Evolutionary conservation across 805 yeast genomes (phyloP).

Genomic region (Teunomyces barrocoloradensis): DNA sequence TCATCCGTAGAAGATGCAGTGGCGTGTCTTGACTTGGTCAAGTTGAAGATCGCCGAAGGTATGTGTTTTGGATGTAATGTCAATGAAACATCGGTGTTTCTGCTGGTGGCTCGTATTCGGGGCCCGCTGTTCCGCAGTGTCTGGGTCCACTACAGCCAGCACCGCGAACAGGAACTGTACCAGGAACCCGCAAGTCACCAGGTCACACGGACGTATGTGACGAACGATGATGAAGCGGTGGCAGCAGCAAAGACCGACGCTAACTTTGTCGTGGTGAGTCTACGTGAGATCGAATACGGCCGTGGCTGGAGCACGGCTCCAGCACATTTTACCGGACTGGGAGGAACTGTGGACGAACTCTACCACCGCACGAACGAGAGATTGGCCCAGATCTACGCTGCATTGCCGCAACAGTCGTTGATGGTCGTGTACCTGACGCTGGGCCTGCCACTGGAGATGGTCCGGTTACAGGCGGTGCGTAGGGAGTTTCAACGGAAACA

Average conservation of each 20-base stretch:
- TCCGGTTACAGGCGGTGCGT: slow-evolving; percentile 43
- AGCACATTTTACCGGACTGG: slow-evolving; percentile 18
- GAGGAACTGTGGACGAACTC: slow-evolving; percentile 9
- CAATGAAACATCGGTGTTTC: slow-evolving; percentile 21
- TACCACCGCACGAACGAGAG: slow-evolving; percentile 41
- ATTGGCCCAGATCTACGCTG: slow-evolving; percentile 47
- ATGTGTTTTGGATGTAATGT: slow-evolving; percentile 52
- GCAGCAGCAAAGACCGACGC: neutral
- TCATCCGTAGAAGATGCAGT: slow-evolving; percentile 83
- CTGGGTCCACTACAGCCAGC: slow-evolving; percentile 23
- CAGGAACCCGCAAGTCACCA: slow-evolving; percentile 14
- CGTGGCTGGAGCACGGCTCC: slow-evolving; percentile 25
- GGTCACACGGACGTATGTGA: slow-evolving; percentile 38
- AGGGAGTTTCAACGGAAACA: slow-evolving; percentile 43
- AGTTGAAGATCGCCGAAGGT: slow-evolving; percentile 69
- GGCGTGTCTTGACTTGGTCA: slow-evolving; percentile 75
- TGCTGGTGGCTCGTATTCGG: slow-evolving; percentile 7
- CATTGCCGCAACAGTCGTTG: slow-evolving; percentile 57
- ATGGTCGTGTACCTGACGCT: slow-evolving; percentile 61
- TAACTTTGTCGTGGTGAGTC: slow-evolving; percentile 47
- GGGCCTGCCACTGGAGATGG: slow-evolving; percentile 56
- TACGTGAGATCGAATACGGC: slow-evolving; percentile 57
- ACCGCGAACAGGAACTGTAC: slow-evolving; percentile 15
- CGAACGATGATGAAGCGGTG: slow-evolving; percentile 60
- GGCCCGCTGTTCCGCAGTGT: slow-evolving; percentile 14